Conservation (phyloP, 352 stramenopile genomes). For the Pythium phragmitis region DNA sequence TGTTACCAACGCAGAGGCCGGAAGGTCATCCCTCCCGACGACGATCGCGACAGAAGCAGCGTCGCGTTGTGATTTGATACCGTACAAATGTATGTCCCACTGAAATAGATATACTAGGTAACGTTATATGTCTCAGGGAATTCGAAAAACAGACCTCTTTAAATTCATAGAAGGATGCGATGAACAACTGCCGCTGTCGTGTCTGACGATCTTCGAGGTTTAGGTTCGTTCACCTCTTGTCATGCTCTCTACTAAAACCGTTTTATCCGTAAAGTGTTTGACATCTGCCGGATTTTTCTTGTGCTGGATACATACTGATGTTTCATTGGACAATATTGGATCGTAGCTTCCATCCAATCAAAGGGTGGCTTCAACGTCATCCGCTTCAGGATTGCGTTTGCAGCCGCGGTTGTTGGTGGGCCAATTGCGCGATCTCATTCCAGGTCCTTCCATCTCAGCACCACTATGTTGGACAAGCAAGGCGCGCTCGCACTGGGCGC, state of each 20-base stretch:
- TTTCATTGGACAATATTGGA: constrained; percentile 17
- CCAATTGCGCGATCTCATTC: constrained; percentile 23
- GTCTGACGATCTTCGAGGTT: constrained; percentile 15
- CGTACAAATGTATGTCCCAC: constrained; percentile 3
- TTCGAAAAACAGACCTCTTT: not conserved
- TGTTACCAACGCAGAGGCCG: constrained; percentile 3
- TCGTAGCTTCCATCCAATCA: constrained; percentile 20
- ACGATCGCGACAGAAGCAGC: not conserved
- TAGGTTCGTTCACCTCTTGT: constrained; percentile 1
- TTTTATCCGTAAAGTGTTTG: not conserved
- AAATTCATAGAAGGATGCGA: not conserved
- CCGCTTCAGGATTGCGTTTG: constrained; percentile 12
- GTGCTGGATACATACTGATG: not conserved
- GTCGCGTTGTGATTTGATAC: constrained; percentile 8
- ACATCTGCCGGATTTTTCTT: constrained; percentile 7
- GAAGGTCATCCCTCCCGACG: constrained; percentile 29
- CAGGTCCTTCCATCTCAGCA: not conserved
- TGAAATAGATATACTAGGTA: not conserved
- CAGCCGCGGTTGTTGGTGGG: not conserved
- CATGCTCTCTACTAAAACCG: not conserved
- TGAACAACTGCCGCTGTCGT: not conserved
- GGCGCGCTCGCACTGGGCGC: constrained; percentile 58
- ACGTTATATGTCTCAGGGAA: too few species aligned
- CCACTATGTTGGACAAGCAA: constrained; percentile 65
- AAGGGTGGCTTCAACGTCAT: constrained; percentile 29